Percentiles rank a stretch among this genome's conserved stretches.
Conservation (phyloP, 2,329 filamentous ascomycete genomes). For the Cytospora paraplurivora region DNA sequence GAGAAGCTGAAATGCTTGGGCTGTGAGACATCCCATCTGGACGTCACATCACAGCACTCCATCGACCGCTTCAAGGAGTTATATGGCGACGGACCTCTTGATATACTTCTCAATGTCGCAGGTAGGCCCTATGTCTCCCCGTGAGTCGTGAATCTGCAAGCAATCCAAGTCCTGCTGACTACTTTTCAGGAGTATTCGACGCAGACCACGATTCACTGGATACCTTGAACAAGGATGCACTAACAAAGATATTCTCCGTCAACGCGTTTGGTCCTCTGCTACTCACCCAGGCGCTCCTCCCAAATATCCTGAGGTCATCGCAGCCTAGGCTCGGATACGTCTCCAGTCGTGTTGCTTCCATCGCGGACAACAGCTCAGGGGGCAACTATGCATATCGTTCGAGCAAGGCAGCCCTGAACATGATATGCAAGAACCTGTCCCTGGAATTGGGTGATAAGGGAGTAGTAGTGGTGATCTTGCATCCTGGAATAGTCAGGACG, state of each 20-base stretch:
- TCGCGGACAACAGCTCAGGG: constrained; percentile 45
- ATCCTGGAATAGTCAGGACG: constrained; percentile 46
- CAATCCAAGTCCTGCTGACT: neutral
- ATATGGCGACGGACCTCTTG: constrained; percentile 22
- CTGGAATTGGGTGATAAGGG: constrained; percentile 44
- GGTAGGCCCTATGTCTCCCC: constrained; percentile 1
- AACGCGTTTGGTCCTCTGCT: constrained; percentile 49
- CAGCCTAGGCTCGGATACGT: constrained; percentile 44
- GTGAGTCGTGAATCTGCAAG: too few relatives aligned
- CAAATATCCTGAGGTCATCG: constrained; percentile 39
- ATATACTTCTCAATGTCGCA: constrained; percentile 28
- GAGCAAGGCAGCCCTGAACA: constrained; percentile 48
- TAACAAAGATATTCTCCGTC: constrained; percentile 43
- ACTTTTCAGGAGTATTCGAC: constrained; percentile 37
- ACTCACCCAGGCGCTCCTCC: constrained; percentile 46
- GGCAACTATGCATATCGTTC: constrained; percentile 47
- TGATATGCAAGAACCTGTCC: constrained; percentile 45
- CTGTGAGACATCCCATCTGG: constrained; percentile 26
- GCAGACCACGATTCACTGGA: constrained; percentile 23
- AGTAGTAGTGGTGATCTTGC: constrained; percentile 44
- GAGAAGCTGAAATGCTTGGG: constrained; percentile 25
- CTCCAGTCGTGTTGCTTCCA: constrained; percentile 45
- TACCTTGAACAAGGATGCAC: constrained; percentile 37
- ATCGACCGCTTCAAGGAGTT: constrained; percentile 22
- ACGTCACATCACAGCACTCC: constrained; percentile 25